Evolutionary conservation across 306 rosid genomes (phyloP), one percentile per base, ranked within the genome.

Genomic region (Nissolia schottii): DNA sequence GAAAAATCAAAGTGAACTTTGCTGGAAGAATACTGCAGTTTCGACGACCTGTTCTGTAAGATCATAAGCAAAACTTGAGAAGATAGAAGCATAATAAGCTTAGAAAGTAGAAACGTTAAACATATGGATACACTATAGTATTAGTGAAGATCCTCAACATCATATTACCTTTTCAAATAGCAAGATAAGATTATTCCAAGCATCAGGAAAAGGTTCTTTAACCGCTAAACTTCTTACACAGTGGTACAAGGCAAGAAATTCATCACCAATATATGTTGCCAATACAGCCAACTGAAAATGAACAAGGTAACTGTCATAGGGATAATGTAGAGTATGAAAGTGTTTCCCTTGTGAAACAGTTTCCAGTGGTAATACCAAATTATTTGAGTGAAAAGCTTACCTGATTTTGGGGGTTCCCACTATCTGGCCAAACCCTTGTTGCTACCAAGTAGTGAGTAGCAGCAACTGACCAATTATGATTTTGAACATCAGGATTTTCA

Each of bases 321-420:
- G 54, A 43, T 38, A 37, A 67, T 49, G 46, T 32, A 64, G 75
- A 65, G 25, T 45, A 66, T 28, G 67, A 37, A 76, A 67, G 18
- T n/a, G n/a, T 16, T 60, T 14, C 15, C 18, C 58, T 20, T 40
- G 16, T 49, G 38, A 46, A 32, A 58, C 15, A 41, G 10, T 43
- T 65, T 2, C 1, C 1, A 10, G 23, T 25, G 24, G n/a, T n/a
- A 11, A 5, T 45, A 61, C 8, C 46, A 41, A 54, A 67, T 38
- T 37, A 58, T 51, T 54, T 29, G 28, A 62, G 43, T 10, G 34
- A 64, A 7, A 40, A 43, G 4, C 18, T 32, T 71, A 94, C 99
- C 96, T 91, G 99, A 88, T 94, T 94, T 28, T 94, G 99, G 2
- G 99, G 96, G 59, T 88, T 91, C 38, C 99, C 99, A 72, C 97